Percentiles rank a stretch among this genome's conserved stretches.
These are phyloP conservation scores for Nevesoporus exiguus DNA, from an alignment of 768 basidiomycete genomes.

Conservation along the genomic window DNA sequence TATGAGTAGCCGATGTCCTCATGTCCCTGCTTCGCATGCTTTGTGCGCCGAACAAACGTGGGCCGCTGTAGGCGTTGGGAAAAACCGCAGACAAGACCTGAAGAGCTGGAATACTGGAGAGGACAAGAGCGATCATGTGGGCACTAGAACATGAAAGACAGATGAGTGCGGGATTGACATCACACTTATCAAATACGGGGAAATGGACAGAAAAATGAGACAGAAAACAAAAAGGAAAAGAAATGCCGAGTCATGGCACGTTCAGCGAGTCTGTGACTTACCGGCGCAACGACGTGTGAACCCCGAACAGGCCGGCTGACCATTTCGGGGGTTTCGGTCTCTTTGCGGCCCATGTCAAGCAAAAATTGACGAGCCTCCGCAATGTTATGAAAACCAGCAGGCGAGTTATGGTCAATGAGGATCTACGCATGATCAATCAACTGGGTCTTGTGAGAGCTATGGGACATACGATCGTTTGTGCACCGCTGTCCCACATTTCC, in stretches of 20 bases:
- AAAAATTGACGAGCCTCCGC: conserved; percentile 76
- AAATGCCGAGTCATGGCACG: background rate
- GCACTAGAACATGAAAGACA: conserved; percentile 49
- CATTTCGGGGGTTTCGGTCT: conserved; percentile 46
- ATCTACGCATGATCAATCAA: conserved; percentile 44
- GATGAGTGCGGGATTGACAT: conserved; percentile 4
- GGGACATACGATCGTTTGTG: conserved; percentile 63
- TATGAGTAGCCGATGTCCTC: conserved; percentile 91
- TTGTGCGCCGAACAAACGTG: conserved; percentile 79
- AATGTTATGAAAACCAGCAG: conserved; percentile 70
- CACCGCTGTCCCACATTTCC: conserved; percentile 91
- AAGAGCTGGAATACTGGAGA: conserved; percentile 53
- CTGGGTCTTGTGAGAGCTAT: background rate
- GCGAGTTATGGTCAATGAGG: conserved; percentile 81
- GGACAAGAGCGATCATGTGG: conserved; percentile 90
- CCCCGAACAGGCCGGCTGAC: conserved; percentile 43
- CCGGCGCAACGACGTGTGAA: conserved; percentile 85
- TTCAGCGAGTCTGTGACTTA: conserved; percentile 37
- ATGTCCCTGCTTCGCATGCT: conserved; percentile 80
- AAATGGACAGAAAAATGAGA: conserved; percentile 5
- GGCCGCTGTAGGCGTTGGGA: conserved; percentile 87
- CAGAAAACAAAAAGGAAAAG: background rate
- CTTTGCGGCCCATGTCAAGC: conserved; percentile 58
- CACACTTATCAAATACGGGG: conserved; percentile 17
- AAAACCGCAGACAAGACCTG: conserved; percentile 70